Base-by-base conservation (phyloP, 1,139 yeast species). In the Zygosaccharomyces sapae region DNA sequence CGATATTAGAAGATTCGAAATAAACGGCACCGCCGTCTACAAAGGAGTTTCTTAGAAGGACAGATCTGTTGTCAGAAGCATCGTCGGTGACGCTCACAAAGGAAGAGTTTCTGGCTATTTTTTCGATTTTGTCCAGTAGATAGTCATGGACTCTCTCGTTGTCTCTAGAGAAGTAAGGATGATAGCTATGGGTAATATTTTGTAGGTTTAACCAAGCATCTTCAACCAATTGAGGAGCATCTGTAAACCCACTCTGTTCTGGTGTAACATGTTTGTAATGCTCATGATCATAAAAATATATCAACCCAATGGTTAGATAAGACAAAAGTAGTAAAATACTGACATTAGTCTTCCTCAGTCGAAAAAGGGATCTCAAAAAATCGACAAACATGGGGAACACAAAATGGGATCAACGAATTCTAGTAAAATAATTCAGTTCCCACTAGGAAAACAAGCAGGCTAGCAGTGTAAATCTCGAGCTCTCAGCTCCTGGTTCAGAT, bases 101-200 rank as follows among this genome's bases (percentile, higher is more conserved):
- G 2, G 44, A 48, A 36, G 31, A 53, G 34, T 30, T 46, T 13
- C 40, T 47, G 2, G 68, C 57, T 8, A 77, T 57, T 2, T 58
- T 48, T 1, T 54, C 47, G 16, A 83, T 77, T 49, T 77, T 70
- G 4, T 62, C 49, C 43, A 79, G 63, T 39, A 90, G 67, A 61
- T 81, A 86, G 53, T 80, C 82, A 63, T 86, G 92, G 10, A 88
- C 88, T 25, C 69, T 71, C 62, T 84, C 95, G 65, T 88, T 89
- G 5, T 82, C 86, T 47, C 72, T 76, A 0, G 96, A 83, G 24
- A 80, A 79, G 65, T 85, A 89, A 0, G 96, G 88, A 66, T 90
- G 97, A 51, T 80, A 80, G 37, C 74, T 66, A 36, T 68, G 61
- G 0, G 92, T 83, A 12, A 89, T 83, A 7, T 68, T 65, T 63